phyloP scores from a whole-genome alignment of 768 basidiomycete species.

The Lactifluus pinguis region DNA sequence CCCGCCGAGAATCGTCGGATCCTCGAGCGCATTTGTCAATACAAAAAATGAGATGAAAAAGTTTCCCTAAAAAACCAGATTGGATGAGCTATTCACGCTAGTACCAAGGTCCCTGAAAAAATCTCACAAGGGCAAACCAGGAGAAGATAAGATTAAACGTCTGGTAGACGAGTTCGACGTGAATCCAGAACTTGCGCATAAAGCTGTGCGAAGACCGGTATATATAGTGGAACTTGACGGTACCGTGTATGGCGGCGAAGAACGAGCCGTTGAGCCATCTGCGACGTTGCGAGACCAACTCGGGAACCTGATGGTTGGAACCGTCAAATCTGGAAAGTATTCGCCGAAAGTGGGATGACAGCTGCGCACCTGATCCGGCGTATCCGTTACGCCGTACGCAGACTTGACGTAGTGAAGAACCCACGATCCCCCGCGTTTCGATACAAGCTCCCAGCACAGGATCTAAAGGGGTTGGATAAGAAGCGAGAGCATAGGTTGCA shows the following conservation, averaged over 20 bases:
- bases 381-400: constrained; percentile 87
- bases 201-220: constrained; percentile 84
- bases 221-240: constrained; percentile 89
- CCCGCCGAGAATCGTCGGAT: constrained; percentile 42
- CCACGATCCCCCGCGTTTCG: constrained; percentile 88
- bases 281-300: constrained; percentile 88
- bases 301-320: constrained; percentile 51
- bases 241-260: constrained; percentile 92
- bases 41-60: constrained; percentile 86
- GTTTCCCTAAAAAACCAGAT: constrained; percentile 47
- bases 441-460: constrained; percentile 94
- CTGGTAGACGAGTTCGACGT: constrained; percentile 90
- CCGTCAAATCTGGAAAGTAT: not conserved
- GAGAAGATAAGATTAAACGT: constrained; percentile 85
- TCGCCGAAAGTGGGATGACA: not conserved
- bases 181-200: constrained; percentile 86
- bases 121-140: constrained; percentile 73
- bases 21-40: constrained; percentile 67
- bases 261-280: constrained; percentile 98
- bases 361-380: constrained; percentile 69
- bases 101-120: not conserved
- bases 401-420: constrained; percentile 94
- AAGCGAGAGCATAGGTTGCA: not conserved
- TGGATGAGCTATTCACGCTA: not conserved
- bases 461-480: constrained; percentile 35